phyloP scores from a whole-genome alignment of 208 protist genomes.

The Naegleria gruberi region DNA sequence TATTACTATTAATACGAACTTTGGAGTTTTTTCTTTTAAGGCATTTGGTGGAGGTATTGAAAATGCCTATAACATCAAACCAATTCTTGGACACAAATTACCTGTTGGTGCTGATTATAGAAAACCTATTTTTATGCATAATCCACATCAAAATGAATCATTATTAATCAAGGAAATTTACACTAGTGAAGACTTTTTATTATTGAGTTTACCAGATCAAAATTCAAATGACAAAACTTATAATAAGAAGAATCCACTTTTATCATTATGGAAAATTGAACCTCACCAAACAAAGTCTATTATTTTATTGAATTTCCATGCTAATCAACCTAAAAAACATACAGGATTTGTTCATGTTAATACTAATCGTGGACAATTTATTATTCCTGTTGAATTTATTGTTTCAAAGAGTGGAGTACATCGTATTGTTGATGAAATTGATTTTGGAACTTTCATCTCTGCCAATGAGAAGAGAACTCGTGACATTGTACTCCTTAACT shows the following conservation, averaged over 20 bases:
- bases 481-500: neutral
- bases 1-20: neutral
- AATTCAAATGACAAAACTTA: neutral
- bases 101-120: neutral
- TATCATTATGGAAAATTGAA: neutral
- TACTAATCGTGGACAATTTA: neutral
- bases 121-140: neutral
- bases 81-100: neutral
- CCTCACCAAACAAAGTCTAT: neutral
- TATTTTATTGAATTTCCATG: neutral
- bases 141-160: neutral
- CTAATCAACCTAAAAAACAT: neutral
- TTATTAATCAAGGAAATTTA: neutral
- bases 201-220: neutral
- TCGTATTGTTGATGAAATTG: neutral
- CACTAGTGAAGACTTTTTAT: constrained; percentile 1
- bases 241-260: neutral
- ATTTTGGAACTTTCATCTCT: constrained; percentile 2
- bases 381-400: constrained; percentile 6
- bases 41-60: neutral
- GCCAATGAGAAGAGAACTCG: neutral
- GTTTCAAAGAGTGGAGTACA: constrained; percentile 5
- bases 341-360: neutral
- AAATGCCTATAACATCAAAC: neutral
- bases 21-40: neutral